Evolutionary conservation across 2,329 filamentous ascomycete genomes (phyloP).

Genomic region (Colletotrichum phormii): DNA sequence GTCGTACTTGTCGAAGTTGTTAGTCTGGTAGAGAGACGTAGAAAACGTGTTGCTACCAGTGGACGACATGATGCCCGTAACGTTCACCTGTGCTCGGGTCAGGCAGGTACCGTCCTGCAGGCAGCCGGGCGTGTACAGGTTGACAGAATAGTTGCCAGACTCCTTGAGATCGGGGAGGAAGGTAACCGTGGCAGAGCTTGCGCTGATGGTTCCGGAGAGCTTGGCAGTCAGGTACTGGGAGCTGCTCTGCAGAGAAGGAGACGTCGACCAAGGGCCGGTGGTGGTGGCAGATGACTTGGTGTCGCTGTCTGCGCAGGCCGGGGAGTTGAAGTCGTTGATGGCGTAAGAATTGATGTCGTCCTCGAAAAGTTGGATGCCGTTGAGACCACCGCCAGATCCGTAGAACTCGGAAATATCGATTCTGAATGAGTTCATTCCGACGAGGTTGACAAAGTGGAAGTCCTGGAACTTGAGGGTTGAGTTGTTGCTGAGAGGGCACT

Average conservation of each 20-base stretch:
- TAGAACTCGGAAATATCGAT: conserved; percentile 91
- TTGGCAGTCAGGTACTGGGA: conserved; percentile 82
- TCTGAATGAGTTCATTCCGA: conserved; percentile 89
- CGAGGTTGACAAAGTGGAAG: conserved; percentile 87
- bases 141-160: conserved; percentile 91
- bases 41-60: conserved; percentile 61
- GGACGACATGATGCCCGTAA: conserved; percentile 78
- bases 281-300: conserved; percentile 74
- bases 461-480: conserved; percentile 79
- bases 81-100: conserved; percentile 82
- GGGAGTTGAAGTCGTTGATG: conserved; percentile 89
- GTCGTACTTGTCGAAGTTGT: conserved; percentile 97
- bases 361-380: conserved; percentile 88
- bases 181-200: conserved; percentile 74
- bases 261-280: conserved; percentile 80
- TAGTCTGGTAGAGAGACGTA: conserved; percentile 84
- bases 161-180: conserved; percentile 88
- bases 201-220: conserved; percentile 66
- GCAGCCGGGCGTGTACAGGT: conserved; percentile 93
- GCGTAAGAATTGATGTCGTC: conserved; percentile 89
- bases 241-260: conserved; percentile 74
- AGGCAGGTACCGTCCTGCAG: conserved; percentile 80
- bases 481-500: conserved; percentile 85
- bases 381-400: conserved; percentile 84
- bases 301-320: conserved; percentile 72